These are phyloP conservation scores for Spathaspora hagerdaliae DNA, from an alignment of 805 yeast genomes.

Conservation along the genomic window DNA sequence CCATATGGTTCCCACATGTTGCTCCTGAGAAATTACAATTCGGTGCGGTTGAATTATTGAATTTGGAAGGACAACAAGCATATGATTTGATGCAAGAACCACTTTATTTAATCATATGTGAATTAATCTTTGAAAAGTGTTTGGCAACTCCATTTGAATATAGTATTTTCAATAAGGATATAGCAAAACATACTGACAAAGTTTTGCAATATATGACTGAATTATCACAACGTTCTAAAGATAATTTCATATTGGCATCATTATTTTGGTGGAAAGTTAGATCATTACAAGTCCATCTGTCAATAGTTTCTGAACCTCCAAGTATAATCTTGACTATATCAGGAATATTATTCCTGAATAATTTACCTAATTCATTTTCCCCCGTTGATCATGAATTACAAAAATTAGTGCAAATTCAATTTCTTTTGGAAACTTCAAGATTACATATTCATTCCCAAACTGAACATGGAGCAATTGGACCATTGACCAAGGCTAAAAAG, in stretches of 20 bases:
- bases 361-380: conserved; percentile 23
- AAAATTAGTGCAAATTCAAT: conserved; percentile 41
- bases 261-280: conserved; percentile 76
- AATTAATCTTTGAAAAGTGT: conserved; percentile 34
- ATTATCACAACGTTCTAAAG: conserved; percentile 6
- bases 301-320: conserved; percentile 61
- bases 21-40: conserved; percentile 16
- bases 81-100: conserved; percentile 49
- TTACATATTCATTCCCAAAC: conserved; percentile 57
- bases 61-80: conserved; percentile 65
- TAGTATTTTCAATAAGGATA: conserved; percentile 35
- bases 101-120: conserved; percentile 25
- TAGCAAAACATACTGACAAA: conserved; percentile 2
- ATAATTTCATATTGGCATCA: conserved; percentile 41
- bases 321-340: conserved; percentile 44
- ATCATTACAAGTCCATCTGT: conserved; percentile 58
- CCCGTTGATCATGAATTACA: conserved; percentile 29
- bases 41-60: conserved; percentile 38
- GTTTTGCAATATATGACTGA: conserved; percentile 3
- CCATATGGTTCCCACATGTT: conserved; percentile 23
- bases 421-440: conserved; percentile 66
- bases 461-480: conserved; percentile 57
- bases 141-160: conserved; percentile 33
- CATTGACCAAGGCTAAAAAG: conserved; percentile 52
- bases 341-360: conserved; percentile 33